Base-by-base conservation (phyloP, 2,329 filamentous ascomycete species). In the Clathrospora elynae region DNA sequence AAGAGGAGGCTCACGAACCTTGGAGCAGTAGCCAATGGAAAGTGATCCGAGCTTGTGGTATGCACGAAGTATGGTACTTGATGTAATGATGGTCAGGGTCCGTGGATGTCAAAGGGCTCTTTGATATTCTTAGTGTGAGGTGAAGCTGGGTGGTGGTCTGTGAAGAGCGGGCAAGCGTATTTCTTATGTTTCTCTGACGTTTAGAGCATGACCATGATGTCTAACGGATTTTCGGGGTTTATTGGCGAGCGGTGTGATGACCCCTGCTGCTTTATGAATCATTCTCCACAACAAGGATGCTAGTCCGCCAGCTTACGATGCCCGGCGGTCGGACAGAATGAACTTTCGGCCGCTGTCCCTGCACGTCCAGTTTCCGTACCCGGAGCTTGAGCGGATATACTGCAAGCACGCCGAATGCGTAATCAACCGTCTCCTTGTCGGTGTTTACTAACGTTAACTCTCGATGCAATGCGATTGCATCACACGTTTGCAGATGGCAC, bases 141-240 rank as follows among this genome's bases (percentile, higher is more conserved):
- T 57, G 47, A 44, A 49, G 43, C 38, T 52, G 50, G 39, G 30
- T 47, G 44, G 45, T 50, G 33, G 31, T 32, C 17, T 33, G 16
- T 25, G 26, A 28, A 42, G 49, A 47, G 59, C 35, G 57, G 55
- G 60, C 49, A 47, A 18, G 42, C 49, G 53, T 55, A 55, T 61
- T 56, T 65, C 61, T 67, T 64, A 66, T 66, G 62, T 64, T 55
- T 47, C 49, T 42, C 51, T 51, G 49, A 50, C 51, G 55, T 36
- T 54, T 48, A 47, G 46, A 53, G 56, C 49, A 64, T 58, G 61
- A 60, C 52, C 57, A 56, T 41, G 58, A 54, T 54, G 48, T 50
- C 49, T 49, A 57, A 60, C 58, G 59, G 54, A 51, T 50, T 43
- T 50, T 59, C 59, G 58, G 57, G 55, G 37, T n/a, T 55, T 52